A percentile compares a stretch with the other conserved stretches of the same genome.
phyloP scores from a whole-genome alignment of 1,284 basidiomycete species.

The Golubevia pallescens region DNA sequence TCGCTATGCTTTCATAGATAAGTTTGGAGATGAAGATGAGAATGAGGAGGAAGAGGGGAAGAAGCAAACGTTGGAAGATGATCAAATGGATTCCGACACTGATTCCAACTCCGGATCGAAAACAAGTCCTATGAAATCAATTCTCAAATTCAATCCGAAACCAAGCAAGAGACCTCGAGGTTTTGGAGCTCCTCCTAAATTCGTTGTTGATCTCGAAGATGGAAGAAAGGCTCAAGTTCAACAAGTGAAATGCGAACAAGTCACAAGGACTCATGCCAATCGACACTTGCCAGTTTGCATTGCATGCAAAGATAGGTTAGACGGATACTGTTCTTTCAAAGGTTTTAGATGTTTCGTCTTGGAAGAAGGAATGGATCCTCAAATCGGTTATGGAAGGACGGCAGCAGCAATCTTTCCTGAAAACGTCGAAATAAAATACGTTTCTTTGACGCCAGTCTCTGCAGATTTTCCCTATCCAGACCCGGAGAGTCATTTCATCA shows the following conservation, averaged over 20 bases:
- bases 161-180: too few species aligned
- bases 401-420: neutral
- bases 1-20: too few species aligned
- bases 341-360: neutral
- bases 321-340: neutral
- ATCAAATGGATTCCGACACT: too few species aligned
- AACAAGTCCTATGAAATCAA: too few species aligned
- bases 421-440: neutral
- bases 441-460: neutral
- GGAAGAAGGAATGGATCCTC: neutral
- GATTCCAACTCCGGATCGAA: too few species aligned
- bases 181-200: too few species aligned
- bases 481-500: neutral
- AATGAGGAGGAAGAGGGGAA: too few species aligned
- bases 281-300: neutral
- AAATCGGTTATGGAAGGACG: neutral
- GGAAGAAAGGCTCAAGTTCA: neutral
- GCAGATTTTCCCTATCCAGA: neutral
- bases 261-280: neutral
- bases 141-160: too few species aligned
- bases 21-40: too few species aligned
- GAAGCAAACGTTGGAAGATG: too few species aligned
- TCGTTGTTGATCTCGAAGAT: neutral
- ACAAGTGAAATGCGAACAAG: neutral
- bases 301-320: neutral